A percentile compares a stretch with the other conserved stretches of the same genome.
phyloP scores from a whole-genome alignment of 1,139 yeast species.

The Pichia sp. region DNA sequence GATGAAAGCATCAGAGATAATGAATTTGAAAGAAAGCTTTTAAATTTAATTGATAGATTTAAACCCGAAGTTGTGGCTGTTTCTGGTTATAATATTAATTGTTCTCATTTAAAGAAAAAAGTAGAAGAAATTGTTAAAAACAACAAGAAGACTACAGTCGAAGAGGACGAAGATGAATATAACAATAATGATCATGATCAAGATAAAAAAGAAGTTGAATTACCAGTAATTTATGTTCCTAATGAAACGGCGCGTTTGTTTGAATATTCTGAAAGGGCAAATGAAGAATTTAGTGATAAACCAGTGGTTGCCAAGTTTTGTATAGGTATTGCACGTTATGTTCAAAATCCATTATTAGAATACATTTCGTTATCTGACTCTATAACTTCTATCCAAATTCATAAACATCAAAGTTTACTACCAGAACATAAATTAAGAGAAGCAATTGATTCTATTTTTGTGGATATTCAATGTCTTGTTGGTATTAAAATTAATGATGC shows the following conservation, averaged over 20 bases:
- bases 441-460: conserved; percentile 76
- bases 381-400: conserved; percentile 62
- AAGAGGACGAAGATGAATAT: conserved; percentile 29
- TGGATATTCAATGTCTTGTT: conserved; percentile 82
- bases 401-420: conserved; percentile 67
- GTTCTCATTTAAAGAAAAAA: conserved; percentile 55
- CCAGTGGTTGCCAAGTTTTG: conserved; percentile 80
- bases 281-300: conserved; percentile 78
- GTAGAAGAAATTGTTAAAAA: conserved; percentile 52
- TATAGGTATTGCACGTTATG: conserved; percentile 82
- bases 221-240: conserved; percentile 61
- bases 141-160: conserved; percentile 46
- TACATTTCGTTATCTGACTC: conserved; percentile 77
- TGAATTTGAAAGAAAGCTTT: conserved; percentile 55
- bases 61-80: conserved; percentile 86
- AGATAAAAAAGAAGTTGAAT: conserved; percentile 35
- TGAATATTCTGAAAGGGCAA: conserved; percentile 74
- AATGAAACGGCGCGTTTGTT: conserved; percentile 91
- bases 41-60: conserved; percentile 44
- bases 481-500: conserved; percentile 95
- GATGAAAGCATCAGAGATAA: conserved; percentile 50
- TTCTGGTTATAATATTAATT: conserved; percentile 77
- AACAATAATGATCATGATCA: conserved; percentile 19
- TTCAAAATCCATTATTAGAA: conserved; percentile 86
- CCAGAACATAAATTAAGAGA: conserved; percentile 57